Base-by-base conservation (phyloP, 140 eudicot genomes). In the Senecio squalidus region DNA sequence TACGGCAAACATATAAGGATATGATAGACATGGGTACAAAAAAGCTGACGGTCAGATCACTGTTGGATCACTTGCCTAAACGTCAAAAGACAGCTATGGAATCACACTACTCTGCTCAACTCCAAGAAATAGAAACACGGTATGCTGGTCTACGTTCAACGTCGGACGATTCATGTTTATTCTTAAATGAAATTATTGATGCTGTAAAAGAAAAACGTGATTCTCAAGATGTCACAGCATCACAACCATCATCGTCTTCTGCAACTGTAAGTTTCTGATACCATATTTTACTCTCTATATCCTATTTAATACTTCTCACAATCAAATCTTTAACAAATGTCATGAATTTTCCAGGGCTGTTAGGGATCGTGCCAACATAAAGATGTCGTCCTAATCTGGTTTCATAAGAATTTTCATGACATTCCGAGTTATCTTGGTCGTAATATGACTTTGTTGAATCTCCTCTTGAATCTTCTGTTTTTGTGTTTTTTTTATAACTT, bases 201-300 rank as follows among this genome's bases (percentile, higher is more conserved):
- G 11, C 0, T 5, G 10, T 16, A 5, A 9, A 25, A 16, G n/a
- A 18, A 36, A 17, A 1, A 14, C 3, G 3, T 15, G 34, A 6
- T 29, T 36, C 4, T 9, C 39, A 10, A 38, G 2, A 15, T 24
- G 43, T 4, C 39, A 3, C 43, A 15, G 14, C 41, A 4, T 44
- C 54, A 43, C 41, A 26, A 25, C 13, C 65, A 18, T 39, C 58
- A 3, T 62, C 69, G 13, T 38, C 71, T 52, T 38, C 28, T 8
- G 9, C 44, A 39, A 16, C 2, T 11, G 71, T 65, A 53, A 52
- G 62, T 26, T 52, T 65, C 21, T 18, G 30, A 21, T 41, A 17
- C 54, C 29, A 5, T 51, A 16, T 27, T 36, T 65, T n/a, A 22
- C 38, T 25, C 41, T 14, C 1, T 4, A 9, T 34, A 34, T 7